Conservation (phyloP, 352 stramenopile genomes). For the Blastocystis sp. region DNA sequence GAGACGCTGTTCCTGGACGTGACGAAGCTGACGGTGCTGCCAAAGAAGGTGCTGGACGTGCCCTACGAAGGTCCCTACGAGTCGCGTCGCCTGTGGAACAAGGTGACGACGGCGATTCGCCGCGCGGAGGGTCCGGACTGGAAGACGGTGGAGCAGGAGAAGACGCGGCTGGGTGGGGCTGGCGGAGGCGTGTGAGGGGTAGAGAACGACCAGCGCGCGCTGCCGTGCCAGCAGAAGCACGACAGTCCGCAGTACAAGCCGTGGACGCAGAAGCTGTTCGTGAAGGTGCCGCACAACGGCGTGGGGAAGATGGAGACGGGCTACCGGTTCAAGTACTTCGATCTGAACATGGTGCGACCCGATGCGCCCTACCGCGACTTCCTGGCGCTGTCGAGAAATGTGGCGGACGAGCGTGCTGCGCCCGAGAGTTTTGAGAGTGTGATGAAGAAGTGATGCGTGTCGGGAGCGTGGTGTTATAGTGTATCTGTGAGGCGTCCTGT, state of each 20-base stretch:
- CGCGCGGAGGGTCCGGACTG: constrained; percentile 35
- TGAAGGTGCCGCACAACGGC: constrained; percentile 2
- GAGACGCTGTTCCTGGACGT: constrained; percentile 41
- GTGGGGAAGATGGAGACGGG: constrained; percentile 32
- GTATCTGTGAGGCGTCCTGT: background rate
- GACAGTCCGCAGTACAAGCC: constrained; percentile 10
- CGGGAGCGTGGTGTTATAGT: too few relatives aligned
- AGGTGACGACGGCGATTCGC: constrained; percentile 27
- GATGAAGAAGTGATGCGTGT: background rate
- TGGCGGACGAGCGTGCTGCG: constrained; percentile 3
- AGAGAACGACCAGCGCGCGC: constrained; percentile 22
- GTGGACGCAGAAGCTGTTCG: constrained; percentile 53
- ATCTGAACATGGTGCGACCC: constrained; percentile 24
- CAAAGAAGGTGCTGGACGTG: constrained; percentile 31
- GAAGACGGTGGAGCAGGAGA: constrained; percentile 44
- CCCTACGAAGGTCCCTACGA: constrained; percentile 15
- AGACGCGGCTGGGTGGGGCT: constrained; percentile 39
- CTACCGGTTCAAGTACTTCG: constrained; percentile 60
- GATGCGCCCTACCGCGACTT: constrained; percentile 39
- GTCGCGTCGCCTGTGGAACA: constrained; percentile 31
- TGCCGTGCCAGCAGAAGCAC: constrained; percentile 50
- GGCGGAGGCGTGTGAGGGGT: background rate
- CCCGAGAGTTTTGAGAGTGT: constrained; percentile 19
- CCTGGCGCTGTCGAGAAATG: constrained; percentile 50
- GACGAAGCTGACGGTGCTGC: constrained; percentile 41